Conservation (phyloP, 2,329 filamentous ascomycete species). For the Diplocarpon rosae region DNA sequence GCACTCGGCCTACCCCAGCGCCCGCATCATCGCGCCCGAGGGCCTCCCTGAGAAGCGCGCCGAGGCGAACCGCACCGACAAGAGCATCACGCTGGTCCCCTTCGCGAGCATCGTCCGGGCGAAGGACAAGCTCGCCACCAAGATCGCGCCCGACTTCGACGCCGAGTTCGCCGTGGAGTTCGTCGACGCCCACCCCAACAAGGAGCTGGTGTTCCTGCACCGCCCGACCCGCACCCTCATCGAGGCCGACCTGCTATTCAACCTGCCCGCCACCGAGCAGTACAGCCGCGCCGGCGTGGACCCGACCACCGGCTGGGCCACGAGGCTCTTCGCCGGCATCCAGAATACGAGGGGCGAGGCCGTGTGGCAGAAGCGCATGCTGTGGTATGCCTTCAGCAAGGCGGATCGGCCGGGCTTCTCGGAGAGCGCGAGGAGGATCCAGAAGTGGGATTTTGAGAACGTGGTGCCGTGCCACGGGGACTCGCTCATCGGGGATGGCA, state of each 20-base stretch:
- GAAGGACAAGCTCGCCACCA: slow-evolving; percentile 37
- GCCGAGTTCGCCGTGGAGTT: slow-evolving; percentile 79
- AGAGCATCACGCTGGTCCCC: slow-evolving; percentile 28
- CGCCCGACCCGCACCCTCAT: slow-evolving; percentile 70
- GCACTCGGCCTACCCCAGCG: slow-evolving; percentile 66
- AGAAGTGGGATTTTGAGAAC: slow-evolving; percentile 72
- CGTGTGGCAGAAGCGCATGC: slow-evolving; percentile 67
- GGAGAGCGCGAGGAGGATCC: slow-evolving; percentile 56
- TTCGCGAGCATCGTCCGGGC: slow-evolving; percentile 60
- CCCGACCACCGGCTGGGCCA: slow-evolving; percentile 45
- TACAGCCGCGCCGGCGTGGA: slow-evolving; percentile 50
- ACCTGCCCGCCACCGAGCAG: slow-evolving; percentile 79
- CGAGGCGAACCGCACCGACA: slow-evolving; percentile 43
- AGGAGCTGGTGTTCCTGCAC: slow-evolving; percentile 81
- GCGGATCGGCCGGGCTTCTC: slow-evolving; percentile 57
- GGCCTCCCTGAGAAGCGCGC: slow-evolving; percentile 75
- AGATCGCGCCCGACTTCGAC: slow-evolving; percentile 69
- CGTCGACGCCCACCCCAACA: slow-evolving; percentile 67
- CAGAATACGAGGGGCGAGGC: slow-evolving; percentile 51
- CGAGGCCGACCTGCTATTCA: slow-evolving; percentile 86
- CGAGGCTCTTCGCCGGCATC: slow-evolving; percentile 44
- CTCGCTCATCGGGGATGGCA: slow-evolving; percentile 63
- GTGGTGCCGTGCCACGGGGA: slow-evolving; percentile 93
- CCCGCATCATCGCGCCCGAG: slow-evolving; percentile 71
- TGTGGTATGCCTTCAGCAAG: slow-evolving; percentile 63